Evolutionary conservation across 805 yeast species (phyloP).

Genomic region (Saccharomycopsis amapae): DNA sequence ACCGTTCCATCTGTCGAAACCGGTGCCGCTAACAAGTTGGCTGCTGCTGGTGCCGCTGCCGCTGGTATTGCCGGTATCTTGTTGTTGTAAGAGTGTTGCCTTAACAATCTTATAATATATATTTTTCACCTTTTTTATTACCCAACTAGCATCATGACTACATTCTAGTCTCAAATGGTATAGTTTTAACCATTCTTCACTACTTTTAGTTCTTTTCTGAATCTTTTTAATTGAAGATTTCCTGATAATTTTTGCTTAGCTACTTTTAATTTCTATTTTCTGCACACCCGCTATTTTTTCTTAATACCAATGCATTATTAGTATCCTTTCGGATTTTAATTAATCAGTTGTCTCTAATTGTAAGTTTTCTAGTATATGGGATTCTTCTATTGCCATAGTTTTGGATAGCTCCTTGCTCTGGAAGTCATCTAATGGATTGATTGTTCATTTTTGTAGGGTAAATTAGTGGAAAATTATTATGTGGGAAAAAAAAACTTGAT

Average conservation of each 20-base stretch:
- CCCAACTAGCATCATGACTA: not conserved
- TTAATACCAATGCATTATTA: too few relatives aligned
- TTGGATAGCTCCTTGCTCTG: too few relatives aligned
- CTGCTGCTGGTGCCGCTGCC: constrained; percentile 22
- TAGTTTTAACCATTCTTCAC: not conserved
- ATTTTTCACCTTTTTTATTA: not conserved
- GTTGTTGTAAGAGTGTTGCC: constrained; percentile 17
- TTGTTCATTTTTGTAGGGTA: too few relatives aligned
- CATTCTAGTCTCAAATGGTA: not conserved
- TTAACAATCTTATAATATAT: not conserved
- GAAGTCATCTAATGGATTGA: too few relatives aligned
- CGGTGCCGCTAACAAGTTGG: constrained; percentile 21
- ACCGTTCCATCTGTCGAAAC: constrained; percentile 14
- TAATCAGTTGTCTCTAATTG: too few relatives aligned
- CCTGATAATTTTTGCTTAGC: not conserved
- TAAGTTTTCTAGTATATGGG: too few relatives aligned
- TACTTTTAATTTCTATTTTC: not conserved
- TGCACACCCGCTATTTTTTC: too few relatives aligned
- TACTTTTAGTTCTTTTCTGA: not conserved
- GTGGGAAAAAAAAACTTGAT: too few relatives aligned
- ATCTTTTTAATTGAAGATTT: not conserved
- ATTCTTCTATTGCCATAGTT: too few relatives aligned
- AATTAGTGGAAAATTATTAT: too few relatives aligned
- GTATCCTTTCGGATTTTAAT: too few relatives aligned
- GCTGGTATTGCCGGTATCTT: constrained; percentile 22